Evolutionary conservation across 345 rosid genomes (phyloP).

Genomic region (Boechera divaricarpa): DNA sequence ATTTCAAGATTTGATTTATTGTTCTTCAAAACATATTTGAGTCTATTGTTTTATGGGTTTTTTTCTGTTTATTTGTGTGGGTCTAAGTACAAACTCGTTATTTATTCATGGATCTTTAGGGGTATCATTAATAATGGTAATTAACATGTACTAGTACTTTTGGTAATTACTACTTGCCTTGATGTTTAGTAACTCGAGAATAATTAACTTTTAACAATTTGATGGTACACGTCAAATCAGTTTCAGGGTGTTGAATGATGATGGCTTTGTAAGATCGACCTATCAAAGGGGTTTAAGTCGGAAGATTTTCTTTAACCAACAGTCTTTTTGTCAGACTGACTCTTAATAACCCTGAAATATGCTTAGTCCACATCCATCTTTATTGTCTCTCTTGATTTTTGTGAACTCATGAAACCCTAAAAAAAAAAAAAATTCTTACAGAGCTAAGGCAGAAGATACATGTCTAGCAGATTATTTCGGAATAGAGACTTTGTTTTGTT

Average conservation of each 20-base stretch:
- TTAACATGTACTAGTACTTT: constrained; percentile 20
- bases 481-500: background rate
- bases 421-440: background rate
- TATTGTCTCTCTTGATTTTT: constrained; percentile 40
- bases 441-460: background rate
- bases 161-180: constrained; percentile 28
- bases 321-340: constrained; percentile 44
- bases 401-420: constrained; percentile 16
- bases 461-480: constrained; percentile 21
- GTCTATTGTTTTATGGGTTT: background rate
- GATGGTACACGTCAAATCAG: constrained; percentile 42
- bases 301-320: constrained; percentile 42
- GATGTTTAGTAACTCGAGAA: constrained; percentile 30
- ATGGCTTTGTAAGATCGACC: constrained; percentile 32
- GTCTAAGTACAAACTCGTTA: constrained; percentile 15
- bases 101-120: constrained; percentile 22
- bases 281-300: constrained; percentile 23
- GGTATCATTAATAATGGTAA: background rate
- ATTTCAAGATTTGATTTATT: constrained; percentile 5
- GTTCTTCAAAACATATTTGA: constrained; percentile 11
- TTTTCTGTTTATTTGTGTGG: background rate
- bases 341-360: constrained; percentile 31
- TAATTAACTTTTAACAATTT: constrained; percentile 20
- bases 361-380: constrained; percentile 37
- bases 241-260: constrained; percentile 42